Conservation (phyloP, 2,329 filamentous ascomycete species). For the Apiospora saccharicola region DNA sequence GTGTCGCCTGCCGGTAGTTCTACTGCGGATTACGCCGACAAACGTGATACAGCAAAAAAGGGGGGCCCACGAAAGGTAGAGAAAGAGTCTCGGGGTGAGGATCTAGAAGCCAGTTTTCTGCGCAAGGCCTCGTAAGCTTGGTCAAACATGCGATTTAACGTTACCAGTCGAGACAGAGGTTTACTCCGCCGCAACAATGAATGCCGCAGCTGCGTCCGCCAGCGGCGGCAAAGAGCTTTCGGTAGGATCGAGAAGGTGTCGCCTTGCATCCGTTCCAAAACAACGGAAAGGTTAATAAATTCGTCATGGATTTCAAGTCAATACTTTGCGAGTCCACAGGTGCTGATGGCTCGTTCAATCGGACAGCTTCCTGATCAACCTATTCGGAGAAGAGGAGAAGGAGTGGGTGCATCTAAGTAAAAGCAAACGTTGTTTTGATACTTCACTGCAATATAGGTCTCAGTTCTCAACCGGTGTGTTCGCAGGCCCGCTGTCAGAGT, state of each 20-base stretch:
- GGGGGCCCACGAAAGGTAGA: background rate
- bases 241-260: slow-evolving; percentile 1
- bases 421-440: background rate
- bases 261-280: background rate
- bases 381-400: background rate
- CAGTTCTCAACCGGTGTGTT: background rate
- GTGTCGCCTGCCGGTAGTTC: background rate
- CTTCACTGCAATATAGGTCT: background rate
- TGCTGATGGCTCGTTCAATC: background rate
- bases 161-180: background rate
- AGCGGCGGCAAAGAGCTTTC: background rate
- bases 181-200: background rate
- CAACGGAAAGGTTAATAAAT: slow-evolving; percentile 2
- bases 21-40: background rate
- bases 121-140: slow-evolving; percentile 4
- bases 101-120: background rate
- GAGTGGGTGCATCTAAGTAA: background rate
- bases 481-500: background rate
- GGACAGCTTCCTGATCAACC: background rate
- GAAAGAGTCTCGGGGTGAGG: background rate
- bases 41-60: slow-evolving; percentile 6
- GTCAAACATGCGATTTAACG: background rate
- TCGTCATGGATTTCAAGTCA: background rate
- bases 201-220: background rate
- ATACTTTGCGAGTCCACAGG: slow-evolving; percentile 10